phyloP scores from a whole-genome alignment of 1,284 basidiomycete species.

The Cutaneotrichosporon mucoides region DNA sequence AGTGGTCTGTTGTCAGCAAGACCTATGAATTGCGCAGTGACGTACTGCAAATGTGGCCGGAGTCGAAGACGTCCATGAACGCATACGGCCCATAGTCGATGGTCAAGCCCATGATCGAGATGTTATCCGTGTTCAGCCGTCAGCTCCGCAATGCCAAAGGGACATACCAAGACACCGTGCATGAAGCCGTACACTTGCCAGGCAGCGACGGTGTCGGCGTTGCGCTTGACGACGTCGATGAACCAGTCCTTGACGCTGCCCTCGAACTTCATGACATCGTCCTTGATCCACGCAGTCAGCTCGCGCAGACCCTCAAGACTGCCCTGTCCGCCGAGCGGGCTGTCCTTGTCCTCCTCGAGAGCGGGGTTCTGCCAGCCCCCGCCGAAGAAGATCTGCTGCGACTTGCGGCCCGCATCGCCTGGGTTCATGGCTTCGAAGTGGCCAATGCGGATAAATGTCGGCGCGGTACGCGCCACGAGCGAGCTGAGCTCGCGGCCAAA shows the following conservation, averaged over 20 bases:
- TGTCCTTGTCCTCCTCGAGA: slow-evolving; percentile 17
- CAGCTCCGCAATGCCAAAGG: not conserved
- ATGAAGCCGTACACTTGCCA: slow-evolving; percentile 93
- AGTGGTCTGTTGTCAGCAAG: slow-evolving; percentile 57
- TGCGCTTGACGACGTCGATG: slow-evolving; percentile 70
- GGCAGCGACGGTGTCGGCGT: slow-evolving; percentile 82
- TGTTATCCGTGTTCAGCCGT: slow-evolving; percentile 76
- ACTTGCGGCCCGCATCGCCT: slow-evolving; percentile 50
- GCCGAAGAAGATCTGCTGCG: slow-evolving; percentile 57
- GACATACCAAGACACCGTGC: slow-evolving; percentile 62
- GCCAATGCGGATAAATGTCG: slow-evolving; percentile 88
- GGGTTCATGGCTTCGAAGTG: slow-evolving; percentile 83
- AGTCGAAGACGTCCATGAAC: slow-evolving; percentile 89
- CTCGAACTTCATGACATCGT: slow-evolving; percentile 51
- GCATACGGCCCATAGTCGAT: slow-evolving; percentile 94
- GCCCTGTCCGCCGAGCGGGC: slow-evolving; percentile 53
- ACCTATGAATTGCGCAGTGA: slow-evolving; percentile 1
- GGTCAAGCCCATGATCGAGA: slow-evolving; percentile 80
- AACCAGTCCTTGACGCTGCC: slow-evolving; percentile 69
- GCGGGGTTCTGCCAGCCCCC: slow-evolving; percentile 50
- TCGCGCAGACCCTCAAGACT: slow-evolving; percentile 68
- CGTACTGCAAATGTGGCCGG: slow-evolving; percentile 74
- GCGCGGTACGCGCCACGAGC: slow-evolving; percentile 76
- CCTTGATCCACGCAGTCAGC: slow-evolving; percentile 68
- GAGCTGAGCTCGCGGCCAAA: slow-evolving; percentile 67